phyloP scores from a whole-genome alignment of 805 yeast genomes.

The Candida ortonii region DNA sequence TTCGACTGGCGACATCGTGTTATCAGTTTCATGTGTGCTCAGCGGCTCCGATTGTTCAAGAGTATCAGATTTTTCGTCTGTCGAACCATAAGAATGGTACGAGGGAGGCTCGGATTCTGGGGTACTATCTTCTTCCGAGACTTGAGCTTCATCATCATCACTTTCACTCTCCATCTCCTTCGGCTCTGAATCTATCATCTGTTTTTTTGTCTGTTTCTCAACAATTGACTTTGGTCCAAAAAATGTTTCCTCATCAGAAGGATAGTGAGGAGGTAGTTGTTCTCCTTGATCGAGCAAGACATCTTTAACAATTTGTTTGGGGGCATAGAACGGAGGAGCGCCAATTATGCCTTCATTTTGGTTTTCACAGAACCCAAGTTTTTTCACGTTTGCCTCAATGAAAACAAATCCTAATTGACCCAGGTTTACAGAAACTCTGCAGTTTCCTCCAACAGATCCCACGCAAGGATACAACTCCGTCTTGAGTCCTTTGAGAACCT shows the following conservation, averaged over 20 bases:
- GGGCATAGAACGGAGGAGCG: conserved; percentile 37
- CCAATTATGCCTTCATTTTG: conserved; percentile 40
- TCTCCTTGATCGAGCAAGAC: conserved; percentile 68
- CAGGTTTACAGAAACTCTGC: conserved; percentile 60
- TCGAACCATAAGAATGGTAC: conserved; percentile 17
- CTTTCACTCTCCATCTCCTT: too few species aligned
- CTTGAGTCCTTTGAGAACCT: conserved; percentile 46
- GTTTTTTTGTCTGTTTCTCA: conserved; percentile 11
- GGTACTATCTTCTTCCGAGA: conserved; percentile 11
- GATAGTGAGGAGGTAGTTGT: conserved; percentile 68
- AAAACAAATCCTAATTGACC: conserved; percentile 89
- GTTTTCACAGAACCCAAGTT: conserved; percentile 53
- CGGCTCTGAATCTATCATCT: too few species aligned
- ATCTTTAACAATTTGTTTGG: conserved; percentile 37
- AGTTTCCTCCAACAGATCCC: conserved; percentile 47
- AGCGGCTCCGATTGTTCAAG: too few species aligned
- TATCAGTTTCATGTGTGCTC: too few species aligned
- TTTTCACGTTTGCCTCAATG: conserved; percentile 77
- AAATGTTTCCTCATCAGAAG: conserved; percentile 59
- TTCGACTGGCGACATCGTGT: conserved; percentile 1
- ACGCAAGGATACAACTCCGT: conserved; percentile 53
- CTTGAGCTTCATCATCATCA: too few species aligned
- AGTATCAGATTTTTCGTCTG: conserved; percentile 5
- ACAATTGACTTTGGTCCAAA: conserved; percentile 43
- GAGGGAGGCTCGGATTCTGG: conserved; percentile 32